phyloP scores from a whole-genome alignment of 768 basidiomycete genomes.

The Termitomyces heimii region DNA sequence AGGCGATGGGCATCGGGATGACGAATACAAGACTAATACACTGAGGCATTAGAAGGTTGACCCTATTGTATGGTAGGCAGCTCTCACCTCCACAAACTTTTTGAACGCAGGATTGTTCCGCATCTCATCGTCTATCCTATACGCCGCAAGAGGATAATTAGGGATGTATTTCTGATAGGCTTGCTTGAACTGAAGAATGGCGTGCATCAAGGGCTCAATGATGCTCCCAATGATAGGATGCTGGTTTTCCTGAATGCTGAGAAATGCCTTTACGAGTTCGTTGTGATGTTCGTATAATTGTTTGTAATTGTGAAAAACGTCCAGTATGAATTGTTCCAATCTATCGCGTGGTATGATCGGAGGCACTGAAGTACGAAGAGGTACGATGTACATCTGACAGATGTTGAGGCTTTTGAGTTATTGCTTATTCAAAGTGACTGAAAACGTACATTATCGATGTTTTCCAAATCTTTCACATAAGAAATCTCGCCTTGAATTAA shows the following conservation, averaged over 20 bases:
- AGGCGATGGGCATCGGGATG: constrained; percentile 75
- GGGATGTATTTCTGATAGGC: constrained; percentile 91
- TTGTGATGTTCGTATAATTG: constrained; percentile 73
- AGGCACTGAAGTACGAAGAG: constrained; percentile 70
- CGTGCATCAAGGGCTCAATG: constrained; percentile 80
- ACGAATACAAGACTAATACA: constrained; percentile 36
- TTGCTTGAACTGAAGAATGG: constrained; percentile 86
- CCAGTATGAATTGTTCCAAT: constrained; percentile 70
- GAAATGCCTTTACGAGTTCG: constrained; percentile 69
- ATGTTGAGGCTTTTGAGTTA: neutral
- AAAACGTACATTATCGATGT: constrained; percentile 55
- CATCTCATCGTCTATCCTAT: constrained; percentile 84
- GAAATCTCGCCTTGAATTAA: constrained; percentile 94
- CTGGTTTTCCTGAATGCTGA: constrained; percentile 83
- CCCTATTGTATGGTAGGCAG: constrained; percentile 2
- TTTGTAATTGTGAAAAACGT: constrained; percentile 85
- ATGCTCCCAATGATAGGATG: constrained; percentile 74
- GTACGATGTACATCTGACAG: constrained; percentile 75
- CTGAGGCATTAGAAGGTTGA: neutral
- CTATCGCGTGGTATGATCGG: constrained; percentile 70
- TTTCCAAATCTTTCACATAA: constrained; percentile 88
- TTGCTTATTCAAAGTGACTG: neutral
- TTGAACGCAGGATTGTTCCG: constrained; percentile 76
- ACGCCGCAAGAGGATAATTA: constrained; percentile 87
- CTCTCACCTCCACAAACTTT: constrained; percentile 65